These are phyloP conservation scores for Meyerozyma smithsonii DNA, from an alignment of 1,139 yeast genomes.

Conservation along the genomic window DNA sequence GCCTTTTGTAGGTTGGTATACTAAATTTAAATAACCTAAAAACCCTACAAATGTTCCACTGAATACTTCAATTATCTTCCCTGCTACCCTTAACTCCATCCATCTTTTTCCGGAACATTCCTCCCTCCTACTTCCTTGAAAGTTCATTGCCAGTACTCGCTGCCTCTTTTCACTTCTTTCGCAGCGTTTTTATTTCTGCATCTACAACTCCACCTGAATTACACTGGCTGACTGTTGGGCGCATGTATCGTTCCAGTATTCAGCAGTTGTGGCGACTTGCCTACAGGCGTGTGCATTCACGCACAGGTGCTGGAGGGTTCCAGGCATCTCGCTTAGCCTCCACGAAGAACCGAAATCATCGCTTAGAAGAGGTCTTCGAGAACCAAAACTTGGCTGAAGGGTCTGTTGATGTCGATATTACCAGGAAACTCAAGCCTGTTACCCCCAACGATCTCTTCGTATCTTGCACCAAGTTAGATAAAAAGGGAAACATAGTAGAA, in stretches of 20 bases:
- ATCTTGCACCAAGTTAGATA: slow-evolving; percentile 71
- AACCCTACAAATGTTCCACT: too few species aligned
- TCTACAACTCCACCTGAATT: not conserved
- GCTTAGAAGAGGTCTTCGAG: not conserved
- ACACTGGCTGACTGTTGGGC: not conserved
- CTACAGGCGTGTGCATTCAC: not conserved
- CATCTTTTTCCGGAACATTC: too few species aligned
- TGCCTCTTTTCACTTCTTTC: too few species aligned
- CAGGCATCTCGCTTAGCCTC: not conserved
- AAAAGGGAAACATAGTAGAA: slow-evolving; percentile 64
- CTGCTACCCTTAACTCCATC: too few species aligned
- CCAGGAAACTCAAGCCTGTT: slow-evolving; percentile 45
- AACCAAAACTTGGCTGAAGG: slow-evolving; percentile 2
- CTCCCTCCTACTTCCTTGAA: too few species aligned
- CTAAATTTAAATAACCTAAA: too few species aligned
- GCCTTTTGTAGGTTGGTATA: too few species aligned
- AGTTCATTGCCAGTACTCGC: too few species aligned
- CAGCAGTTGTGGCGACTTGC: not conserved
- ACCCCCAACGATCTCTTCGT: slow-evolving; percentile 56
- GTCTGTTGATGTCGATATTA: slow-evolving; percentile 7
- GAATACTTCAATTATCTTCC: too few species aligned
- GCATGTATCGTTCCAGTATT: not conserved
- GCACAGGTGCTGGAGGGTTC: not conserved
- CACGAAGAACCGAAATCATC: not conserved
- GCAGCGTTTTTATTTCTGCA: too few species aligned